Base-by-base conservation (phyloP, 2,329 filamentous ascomycete species). In the Colletotrichum simmondsii region DNA sequence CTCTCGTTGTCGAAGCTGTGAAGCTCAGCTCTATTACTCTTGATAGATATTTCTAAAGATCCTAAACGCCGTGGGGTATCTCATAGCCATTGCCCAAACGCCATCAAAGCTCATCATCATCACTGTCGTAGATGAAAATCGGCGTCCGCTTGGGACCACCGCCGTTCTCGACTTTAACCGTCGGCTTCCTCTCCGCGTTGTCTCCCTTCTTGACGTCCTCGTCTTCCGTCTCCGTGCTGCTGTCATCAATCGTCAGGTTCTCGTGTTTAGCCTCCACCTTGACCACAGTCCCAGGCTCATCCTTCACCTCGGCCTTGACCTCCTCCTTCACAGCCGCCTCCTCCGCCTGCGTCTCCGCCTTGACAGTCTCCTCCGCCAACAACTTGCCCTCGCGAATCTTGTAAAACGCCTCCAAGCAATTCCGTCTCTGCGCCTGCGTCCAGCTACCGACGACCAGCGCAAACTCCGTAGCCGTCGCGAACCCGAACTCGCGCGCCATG, bases 391-490 rank as follows among this genome's bases (percentile, higher is more conserved):
- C 88, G 75, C 95, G 87, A 76, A 87, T 87, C 74, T 86, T 84
- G 85, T 98, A 98, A 82, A 98, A 98, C 3, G 85, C 85, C 69
- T 97, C 93, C 30, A 98, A 85, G 81, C 91, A 95, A 76, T 92
- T 91, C 74, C 93, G 88, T 78, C 96, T 85, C 83, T 97, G 89
- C 78, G 93, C 94, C 80, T 96, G 94, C 58, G 94, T 97, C 94
- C 95, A 97, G 16, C 92, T 90, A 82, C 98, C 97, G 3, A 98
- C 95, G 16, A 95, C 91, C 49, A 98, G 85, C 4, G 95, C 97
- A 87, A 98, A 98, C 74, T 97, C 93, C 0, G 91, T 93, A 1
- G 92, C 92, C 79, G 90, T 92, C 1, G 88, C 85, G 79, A 95
- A 97, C 1, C 94, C 94, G 80, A 95, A 94, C 67, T 90, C 90